Base-by-base conservation (phyloP, 176 grass and related monocot genomes). In the Pharus latifolius region DNA sequence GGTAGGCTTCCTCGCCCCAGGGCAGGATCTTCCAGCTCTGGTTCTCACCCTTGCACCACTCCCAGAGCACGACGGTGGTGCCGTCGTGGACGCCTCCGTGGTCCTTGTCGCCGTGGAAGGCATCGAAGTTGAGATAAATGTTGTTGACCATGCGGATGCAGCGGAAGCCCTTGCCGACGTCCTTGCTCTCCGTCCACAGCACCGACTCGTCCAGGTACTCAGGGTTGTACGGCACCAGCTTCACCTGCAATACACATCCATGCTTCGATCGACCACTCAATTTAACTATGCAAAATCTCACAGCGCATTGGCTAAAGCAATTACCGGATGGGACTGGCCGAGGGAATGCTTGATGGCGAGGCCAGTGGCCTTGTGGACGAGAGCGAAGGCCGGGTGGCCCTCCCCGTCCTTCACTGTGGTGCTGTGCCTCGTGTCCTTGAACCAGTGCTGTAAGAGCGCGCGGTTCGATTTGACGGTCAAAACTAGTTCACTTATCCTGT, bases 71-170 rank as follows among this genome's bases (percentile, higher is more conserved):
- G 34, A 96, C 12, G 29, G 24, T 26, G 57, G 91, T 95, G 55
- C 87, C 91, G 45, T 94, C 90, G 64, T 44, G 79, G 0, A 94
- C 86, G 32, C 90, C 90, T 29, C 86, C 91, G 60, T 94, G 86
- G 55, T 44, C 15, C 83, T 81, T 89, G 76, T 94, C 91, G 31
- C 91, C 86, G 68, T 89, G 69, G 56, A 84, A 61, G 22, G 86
- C 91, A 60, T 94, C 91, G 2, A 94, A 89, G 91, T 86, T 89
- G 52, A 94, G 75, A 61, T 20, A 3, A 70, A 59, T 82, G 78
- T 92, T 90, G 76, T 95, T 95, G 3, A 90, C 86, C 91, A 87
- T 95, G 56, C 91, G 82, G 71, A 95, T 75, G 83, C 91, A 90
- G 63, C 91, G 82, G 91, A 87, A 95, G 25, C 83, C 83, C 23